Evolutionary conservation across 805 yeast genomes (phyloP), one percentile per base, ranked within the genome.

Genomic region (Soucietia sequanensis): DNA sequence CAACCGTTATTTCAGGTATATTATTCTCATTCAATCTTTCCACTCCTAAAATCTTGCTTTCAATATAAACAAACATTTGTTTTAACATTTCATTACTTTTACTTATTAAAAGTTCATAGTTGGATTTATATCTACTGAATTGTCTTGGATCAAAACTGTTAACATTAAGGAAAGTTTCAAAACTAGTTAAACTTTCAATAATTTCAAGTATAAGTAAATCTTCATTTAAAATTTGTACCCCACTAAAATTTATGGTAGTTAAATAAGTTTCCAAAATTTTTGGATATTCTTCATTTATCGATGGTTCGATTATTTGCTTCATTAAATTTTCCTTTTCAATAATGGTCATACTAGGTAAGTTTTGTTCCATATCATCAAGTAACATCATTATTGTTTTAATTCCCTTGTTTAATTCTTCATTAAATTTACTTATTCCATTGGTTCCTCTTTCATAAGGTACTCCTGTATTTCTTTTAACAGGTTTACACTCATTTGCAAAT

Each of bases 1-100:
- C 91, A n/a, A 81, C 80, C 0, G 86, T 81, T 11, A 79, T 70
- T 48, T 81, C 89, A 27, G 84, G 73, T 29, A 87, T 76, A 34
- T 85, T 84, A 46, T 73, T 75, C 42, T 87, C 96, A 30, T 72
- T 71, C 25, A 82, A 52, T 7, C 61, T 50, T 2, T 69, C 62
- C 37, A 77, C 52, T n/a, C 65, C 48, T 12, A 52, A 58, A 12
- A 80, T 75, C 29, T 77, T 65, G 3, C 52, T 50, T 30, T 78
- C 85, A 20, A 85, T 78, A 40, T 69, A 73, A 29, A 60, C 60
- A 37, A 87, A 67, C 31, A 78, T 69, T 35, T 79, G 85, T 34
- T 58, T 56, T 49, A 84, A 79, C n/a, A 80, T 60, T 5, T 52
- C 42, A 27, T 56, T 60, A 11, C 60, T 48, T 22, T 47, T 43